A percentile compares a stretch with the other conserved stretches of the same genome.
phyloP scores from a whole-genome alignment of 345 rosid species.

The Citrus cavaleriei region DNA sequence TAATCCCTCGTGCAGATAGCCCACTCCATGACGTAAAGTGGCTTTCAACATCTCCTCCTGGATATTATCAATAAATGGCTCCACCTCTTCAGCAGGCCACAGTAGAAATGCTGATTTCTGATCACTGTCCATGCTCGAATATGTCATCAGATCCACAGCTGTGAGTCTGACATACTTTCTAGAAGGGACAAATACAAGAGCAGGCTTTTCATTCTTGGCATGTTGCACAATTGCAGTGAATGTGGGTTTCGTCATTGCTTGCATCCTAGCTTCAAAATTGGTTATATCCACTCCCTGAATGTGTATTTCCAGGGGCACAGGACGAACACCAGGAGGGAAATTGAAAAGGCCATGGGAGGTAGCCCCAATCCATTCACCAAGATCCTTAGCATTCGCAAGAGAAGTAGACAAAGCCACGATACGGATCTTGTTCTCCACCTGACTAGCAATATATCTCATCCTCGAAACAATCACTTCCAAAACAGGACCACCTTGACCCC shows the following conservation, averaged over 20 bases:
- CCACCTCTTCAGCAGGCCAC: slow-evolving; percentile 52
- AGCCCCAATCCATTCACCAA: slow-evolving; percentile 98
- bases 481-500: slow-evolving; percentile 88
- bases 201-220: slow-evolving; percentile 78
- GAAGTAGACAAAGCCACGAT: slow-evolving; percentile 93
- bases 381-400: slow-evolving; percentile 95
- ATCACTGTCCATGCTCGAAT: slow-evolving; percentile 58
- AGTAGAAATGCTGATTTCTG: slow-evolving; percentile 56
- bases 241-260: slow-evolving; percentile 89
- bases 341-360: slow-evolving; percentile 92
- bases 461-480: slow-evolving; percentile 90
- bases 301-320: slow-evolving; percentile 94
- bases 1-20: slow-evolving; percentile 92
- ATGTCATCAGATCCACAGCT: slow-evolving; percentile 89
- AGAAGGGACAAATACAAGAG: slow-evolving; percentile 83
- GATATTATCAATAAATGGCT: slow-evolving; percentile 51
- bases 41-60: slow-evolving; percentile 64
- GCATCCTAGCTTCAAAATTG: slow-evolving; percentile 96
- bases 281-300: slow-evolving; percentile 90
- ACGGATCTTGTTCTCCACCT: slow-evolving; percentile 74
- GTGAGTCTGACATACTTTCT: slow-evolving; percentile 84
- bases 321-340: slow-evolving; percentile 91
- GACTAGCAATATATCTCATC: slow-evolving; percentile 90
- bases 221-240: slow-evolving; percentile 81
- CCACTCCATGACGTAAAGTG: slow-evolving; percentile 72